Evolutionary conservation across 1,284 basidiomycete genomes (phyloP), one percentile per base, ranked within the genome.

Genomic region (Cryptococcus floricola): DNA sequence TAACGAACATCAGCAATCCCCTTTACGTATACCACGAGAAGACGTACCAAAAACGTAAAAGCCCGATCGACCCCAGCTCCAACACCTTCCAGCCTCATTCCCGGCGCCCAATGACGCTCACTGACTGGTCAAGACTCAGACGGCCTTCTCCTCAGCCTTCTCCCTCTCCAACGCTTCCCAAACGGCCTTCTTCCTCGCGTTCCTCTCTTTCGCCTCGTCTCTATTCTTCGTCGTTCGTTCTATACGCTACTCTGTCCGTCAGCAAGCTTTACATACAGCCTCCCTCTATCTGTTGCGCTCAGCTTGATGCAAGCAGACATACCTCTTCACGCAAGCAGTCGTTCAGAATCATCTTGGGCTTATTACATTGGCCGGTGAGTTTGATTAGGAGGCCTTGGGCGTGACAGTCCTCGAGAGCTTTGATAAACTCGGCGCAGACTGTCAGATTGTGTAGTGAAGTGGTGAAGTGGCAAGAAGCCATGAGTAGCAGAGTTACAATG

Each of bases 241-340:
- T 25, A 87, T 64, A 52, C 88, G 84, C 89, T 90, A 65, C 59
- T 44, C 19, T 25, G 2, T 18, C 12, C 8, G 28, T 48, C 46
- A 50, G 14, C 9, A 39, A 12, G 5, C 18, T 6, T 38, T 13
- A 8, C 13, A 6, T 4, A n/a, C 2, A 23, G 23, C 23, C 3
- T 23, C 2, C 23, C 23, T 48, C 23, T n/a, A 23, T n/a, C 18
- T 48, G 16, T 31, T 23, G 31, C 7, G 39, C 38, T 28, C 27
- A 45, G 48, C 19, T 28, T 43, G 18, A 5, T 12, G n/a, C 43
- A 5, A 37, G 28, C 31, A 41, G 6, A 71, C 80, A 65, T 69
- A 89, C 89, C 83, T 91, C 89, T 75, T 83, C 78, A 53, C 85
- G 81, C 48, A 92, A 79, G 78, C 89, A 92, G 63, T 81, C 77